Percentiles rank a stretch among this genome's conserved stretches.
Evolutionary conservation across 257 asterid species (phyloP).

Genomic region (Solanum verrucosum): DNA sequence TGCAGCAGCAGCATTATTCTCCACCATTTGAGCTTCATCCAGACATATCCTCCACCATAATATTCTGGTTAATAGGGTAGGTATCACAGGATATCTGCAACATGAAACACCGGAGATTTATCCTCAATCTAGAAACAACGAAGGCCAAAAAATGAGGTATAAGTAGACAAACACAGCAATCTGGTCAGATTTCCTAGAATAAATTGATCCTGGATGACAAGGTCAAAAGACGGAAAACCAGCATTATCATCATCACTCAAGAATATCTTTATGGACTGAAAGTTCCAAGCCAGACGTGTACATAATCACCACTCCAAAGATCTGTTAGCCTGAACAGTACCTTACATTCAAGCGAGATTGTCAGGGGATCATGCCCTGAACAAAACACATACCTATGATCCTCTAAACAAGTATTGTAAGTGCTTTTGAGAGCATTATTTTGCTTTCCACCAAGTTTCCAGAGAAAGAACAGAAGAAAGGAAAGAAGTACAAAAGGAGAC

Average conservation of each 20-base stretch:
- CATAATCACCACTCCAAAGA: not conserved
- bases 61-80: conserved; percentile 86
- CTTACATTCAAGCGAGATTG: not conserved
- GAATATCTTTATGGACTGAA: not conserved
- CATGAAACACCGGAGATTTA: conserved; percentile 1
- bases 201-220: not conserved
- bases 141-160: not conserved
- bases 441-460: not conserved
- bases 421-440: not conserved
- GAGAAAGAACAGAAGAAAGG: not conserved
- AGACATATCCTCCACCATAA: conserved; percentile 98
- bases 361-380: not conserved
- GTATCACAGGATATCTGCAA: conserved; percentile 83
- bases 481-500: not conserved
- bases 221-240: not conserved
- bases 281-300: not conserved
- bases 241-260: not conserved
- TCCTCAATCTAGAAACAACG: not conserved
- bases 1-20: conserved; percentile 88
- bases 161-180: not conserved
- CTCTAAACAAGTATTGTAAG: not conserved
- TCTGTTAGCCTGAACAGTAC: not conserved
- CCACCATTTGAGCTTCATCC: conserved; percentile 99
- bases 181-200: not conserved
- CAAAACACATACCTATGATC: not conserved